phyloP scores from a whole-genome alignment of 2,329 filamentous ascomycete species.

The Trichoderma endophyticum region DNA sequence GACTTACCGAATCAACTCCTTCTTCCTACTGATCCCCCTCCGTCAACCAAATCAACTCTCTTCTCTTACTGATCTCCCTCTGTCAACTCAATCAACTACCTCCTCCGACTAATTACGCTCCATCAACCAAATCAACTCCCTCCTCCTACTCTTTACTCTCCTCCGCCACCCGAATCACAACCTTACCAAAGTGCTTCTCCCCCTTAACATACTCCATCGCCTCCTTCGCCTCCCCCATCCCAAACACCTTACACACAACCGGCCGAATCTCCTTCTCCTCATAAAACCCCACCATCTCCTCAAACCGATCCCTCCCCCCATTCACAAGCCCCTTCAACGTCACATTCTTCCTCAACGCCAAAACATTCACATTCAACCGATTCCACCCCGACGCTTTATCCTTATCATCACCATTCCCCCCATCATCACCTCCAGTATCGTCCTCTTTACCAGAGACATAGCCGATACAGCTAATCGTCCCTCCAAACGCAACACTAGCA shows the following conservation, averaged over 20 bases:
- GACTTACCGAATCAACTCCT: not conserved
- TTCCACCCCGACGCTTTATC: slow-evolving; percentile 32
- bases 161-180: slow-evolving; percentile 44
- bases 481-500: slow-evolving; percentile 52
- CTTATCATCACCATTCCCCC: slow-evolving; percentile 5
- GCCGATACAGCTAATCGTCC: slow-evolving; percentile 51
- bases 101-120: too few species aligned
- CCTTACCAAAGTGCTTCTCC: slow-evolving; percentile 57
- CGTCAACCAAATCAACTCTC: too few species aligned
- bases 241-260: slow-evolving; percentile 47
- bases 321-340: slow-evolving; percentile 57
- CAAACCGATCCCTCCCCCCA: slow-evolving; percentile 52
- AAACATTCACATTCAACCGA: slow-evolving; percentile 58
- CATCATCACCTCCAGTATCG: slow-evolving; percentile 30
- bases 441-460: slow-evolving; percentile 54
- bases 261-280: slow-evolving; percentile 43
- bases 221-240: slow-evolving; percentile 44
- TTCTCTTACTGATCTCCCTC: too few species aligned
- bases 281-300: slow-evolving; percentile 52
- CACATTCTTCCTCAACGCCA: slow-evolving; percentile 45
- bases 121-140: too few species aligned
- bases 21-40: too few species aligned
- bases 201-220: slow-evolving; percentile 52
- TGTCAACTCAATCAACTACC: too few species aligned
- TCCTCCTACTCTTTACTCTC: slow-evolving; percentile 22